phyloP scores from a whole-genome alignment of 140 eudicot genomes.

The Stevia rebaudiana region DNA sequence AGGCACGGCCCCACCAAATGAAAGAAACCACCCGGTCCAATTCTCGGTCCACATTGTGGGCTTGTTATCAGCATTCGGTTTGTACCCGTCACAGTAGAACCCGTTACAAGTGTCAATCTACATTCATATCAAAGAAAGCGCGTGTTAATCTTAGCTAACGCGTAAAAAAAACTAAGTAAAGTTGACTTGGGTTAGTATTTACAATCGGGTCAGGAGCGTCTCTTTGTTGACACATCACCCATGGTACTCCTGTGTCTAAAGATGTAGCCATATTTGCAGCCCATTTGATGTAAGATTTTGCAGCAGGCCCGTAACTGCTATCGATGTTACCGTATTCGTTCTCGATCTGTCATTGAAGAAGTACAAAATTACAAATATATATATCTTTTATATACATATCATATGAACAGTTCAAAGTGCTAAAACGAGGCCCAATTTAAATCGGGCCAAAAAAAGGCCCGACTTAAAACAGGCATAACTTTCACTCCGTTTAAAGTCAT shows the following conservation, averaged over 20 bases:
- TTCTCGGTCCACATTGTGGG: constrained; percentile 99
- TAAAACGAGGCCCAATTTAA: too few relatives aligned
- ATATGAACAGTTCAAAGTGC: neutral
- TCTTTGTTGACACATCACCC: constrained; percentile 93
- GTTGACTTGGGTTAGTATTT: constrained; percentile 6
- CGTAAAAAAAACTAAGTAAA: neutral
- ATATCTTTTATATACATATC: neutral
- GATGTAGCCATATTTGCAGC: constrained; percentile 89
- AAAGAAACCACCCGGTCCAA: constrained; percentile 93
- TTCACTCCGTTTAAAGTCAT: too few relatives aligned
- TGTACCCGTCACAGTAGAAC: constrained; percentile 87
- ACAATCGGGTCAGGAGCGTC: constrained; percentile 88
- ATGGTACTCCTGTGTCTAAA: constrained; percentile 81
- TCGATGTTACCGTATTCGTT: constrained; percentile 82
- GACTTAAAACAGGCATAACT: too few relatives aligned
- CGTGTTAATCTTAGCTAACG: neutral
- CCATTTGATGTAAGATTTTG: constrained; percentile 71
- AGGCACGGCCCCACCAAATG: constrained; percentile 79
- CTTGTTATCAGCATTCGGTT: constrained; percentile 70
- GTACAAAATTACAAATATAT: neutral
- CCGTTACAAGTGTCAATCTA: constrained; percentile 98
- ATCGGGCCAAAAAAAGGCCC: too few relatives aligned
- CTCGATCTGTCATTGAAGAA: constrained; percentile 53
- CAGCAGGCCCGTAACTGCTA: constrained; percentile 51
- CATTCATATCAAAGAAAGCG: neutral